phyloP scores from a whole-genome alignment of 129 eudicot species.

The Solidago caesia region DNA sequence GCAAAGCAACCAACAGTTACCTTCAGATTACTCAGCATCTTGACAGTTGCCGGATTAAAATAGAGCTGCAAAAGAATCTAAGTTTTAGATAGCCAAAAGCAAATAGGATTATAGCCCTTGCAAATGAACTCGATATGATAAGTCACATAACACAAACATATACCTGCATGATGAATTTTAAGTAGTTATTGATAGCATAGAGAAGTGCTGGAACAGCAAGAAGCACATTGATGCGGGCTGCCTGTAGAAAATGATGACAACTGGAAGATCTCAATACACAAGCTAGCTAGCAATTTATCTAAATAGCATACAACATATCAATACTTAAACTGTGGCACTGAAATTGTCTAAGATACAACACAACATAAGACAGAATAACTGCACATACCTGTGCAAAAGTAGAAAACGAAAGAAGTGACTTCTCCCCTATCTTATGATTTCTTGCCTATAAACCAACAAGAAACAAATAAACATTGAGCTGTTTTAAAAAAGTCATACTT shows the following conservation, averaged over 20 bases:
- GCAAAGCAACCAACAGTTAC: constrained; percentile 38
- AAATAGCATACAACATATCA: too few species aligned
- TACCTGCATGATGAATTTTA: constrained; percentile 99
- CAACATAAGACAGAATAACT: background rate
- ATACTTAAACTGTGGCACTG: too few species aligned
- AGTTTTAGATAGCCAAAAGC: background rate
- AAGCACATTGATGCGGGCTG: constrained; percentile 94
- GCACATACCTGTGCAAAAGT: constrained; percentile 71
- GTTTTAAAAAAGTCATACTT: too few species aligned
- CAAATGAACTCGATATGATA: too few species aligned
- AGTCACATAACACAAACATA: background rate
- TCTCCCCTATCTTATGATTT: constrained; percentile 88
- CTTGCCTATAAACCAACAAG: constrained; percentile 58
- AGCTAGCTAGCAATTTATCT: too few species aligned
- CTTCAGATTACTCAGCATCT: constrained; percentile 99
- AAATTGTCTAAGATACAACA: too few species aligned
- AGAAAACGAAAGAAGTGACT: constrained; percentile 85
- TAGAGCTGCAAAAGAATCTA: constrained; percentile 61
- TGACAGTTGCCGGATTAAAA: constrained; percentile 98
- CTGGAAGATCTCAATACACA: background rate
- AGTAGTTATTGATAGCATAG: constrained; percentile 93
- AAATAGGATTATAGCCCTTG: too few species aligned
- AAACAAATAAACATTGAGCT: background rate
- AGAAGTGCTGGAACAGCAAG: constrained; percentile 98
- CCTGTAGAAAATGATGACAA: constrained; percentile 51